A percentile compares a stretch with the other conserved stretches of the same genome.
These are phyloP conservation scores for Penicillium longicatenatum DNA, from an alignment of 495 filamentous ascomycete species.

Conservation along the genomic window DNA sequence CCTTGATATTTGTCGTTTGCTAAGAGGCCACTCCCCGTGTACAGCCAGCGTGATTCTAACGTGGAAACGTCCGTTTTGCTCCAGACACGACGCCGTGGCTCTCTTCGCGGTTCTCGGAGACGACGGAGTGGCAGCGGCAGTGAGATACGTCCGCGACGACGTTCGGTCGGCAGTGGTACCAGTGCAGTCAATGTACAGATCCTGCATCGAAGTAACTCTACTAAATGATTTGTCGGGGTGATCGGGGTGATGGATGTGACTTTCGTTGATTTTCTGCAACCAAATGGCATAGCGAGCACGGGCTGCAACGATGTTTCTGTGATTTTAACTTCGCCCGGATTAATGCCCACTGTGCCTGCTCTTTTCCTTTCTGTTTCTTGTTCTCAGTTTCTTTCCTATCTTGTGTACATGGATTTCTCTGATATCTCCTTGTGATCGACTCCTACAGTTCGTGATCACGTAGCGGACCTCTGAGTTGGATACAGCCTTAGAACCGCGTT, in stretches of 20 bases:
- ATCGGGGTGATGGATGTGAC: slow-evolving; percentile 32
- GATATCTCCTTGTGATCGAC: slow-evolving; percentile 38
- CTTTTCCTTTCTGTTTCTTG: slow-evolving; percentile 9
- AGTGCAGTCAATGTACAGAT: slow-evolving; percentile 40
- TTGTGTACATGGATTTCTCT: slow-evolving; percentile 52
- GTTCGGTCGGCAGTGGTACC: slow-evolving; percentile 44
- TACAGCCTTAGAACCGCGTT: slow-evolving; percentile 50
- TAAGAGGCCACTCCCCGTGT: slow-evolving; percentile 42
- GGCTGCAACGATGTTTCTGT: slow-evolving; percentile 38
- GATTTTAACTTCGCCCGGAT: slow-evolving; percentile 27
- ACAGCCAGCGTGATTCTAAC: slow-evolving; percentile 56
- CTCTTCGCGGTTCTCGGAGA: slow-evolving; percentile 42
- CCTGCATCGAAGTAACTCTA: slow-evolving; percentile 52
- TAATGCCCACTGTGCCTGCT: slow-evolving; percentile 27
- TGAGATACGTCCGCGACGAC: slow-evolving; percentile 48
- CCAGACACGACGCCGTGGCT: slow-evolving; percentile 53
- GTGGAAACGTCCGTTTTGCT: slow-evolving; percentile 50
- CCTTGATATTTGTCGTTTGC: slow-evolving; percentile 41
- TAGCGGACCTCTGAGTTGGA: slow-evolving; percentile 45
- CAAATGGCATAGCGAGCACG: slow-evolving; percentile 47
- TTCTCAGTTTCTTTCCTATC: slow-evolving; percentile 32
- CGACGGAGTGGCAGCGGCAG: slow-evolving; percentile 51
- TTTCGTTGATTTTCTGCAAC: slow-evolving; percentile 35
- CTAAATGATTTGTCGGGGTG: slow-evolving; percentile 35
- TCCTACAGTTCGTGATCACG: slow-evolving; percentile 26